Evolutionary conservation across 1,284 basidiomycete genomes (phyloP).

Genomic region (Mixia osmundae): DNA sequence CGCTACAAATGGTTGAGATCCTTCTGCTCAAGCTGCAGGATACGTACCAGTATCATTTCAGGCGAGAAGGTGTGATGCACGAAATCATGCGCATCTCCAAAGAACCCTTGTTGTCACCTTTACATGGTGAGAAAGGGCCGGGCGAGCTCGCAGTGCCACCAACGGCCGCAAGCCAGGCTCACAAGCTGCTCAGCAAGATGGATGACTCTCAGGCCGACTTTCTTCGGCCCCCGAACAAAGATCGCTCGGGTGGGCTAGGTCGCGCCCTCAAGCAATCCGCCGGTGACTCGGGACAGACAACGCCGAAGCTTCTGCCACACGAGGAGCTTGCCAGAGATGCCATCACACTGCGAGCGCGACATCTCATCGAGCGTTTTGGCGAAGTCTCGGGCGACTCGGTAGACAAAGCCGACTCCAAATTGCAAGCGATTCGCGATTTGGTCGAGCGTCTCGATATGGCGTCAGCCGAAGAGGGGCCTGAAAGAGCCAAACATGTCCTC

Average conservation of each 20-base stretch:
- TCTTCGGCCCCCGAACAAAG: too few species aligned
- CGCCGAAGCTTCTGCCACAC: too few species aligned
- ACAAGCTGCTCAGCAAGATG: background rate
- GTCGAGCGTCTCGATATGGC: constrained; percentile 10
- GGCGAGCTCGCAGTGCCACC: too few species aligned
- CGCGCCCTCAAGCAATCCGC: too few species aligned
- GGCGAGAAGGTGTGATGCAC: constrained; percentile 78
- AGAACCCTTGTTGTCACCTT: constrained; percentile 26
- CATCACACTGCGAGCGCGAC: constrained; percentile 63
- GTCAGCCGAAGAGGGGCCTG: constrained; percentile 4
- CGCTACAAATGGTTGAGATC: constrained; percentile 72
- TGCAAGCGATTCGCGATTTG: constrained; percentile 24
- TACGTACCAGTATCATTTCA: constrained; percentile 63
- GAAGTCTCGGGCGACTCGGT: constrained; percentile 23
- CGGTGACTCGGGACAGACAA: too few species aligned
- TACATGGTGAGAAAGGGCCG: constrained; percentile 29
- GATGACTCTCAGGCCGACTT: background rate
- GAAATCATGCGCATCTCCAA: constrained; percentile 56
- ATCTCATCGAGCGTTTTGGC: constrained; percentile 57
- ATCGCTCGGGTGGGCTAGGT: too few species aligned
- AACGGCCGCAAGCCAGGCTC: constrained; percentile 3
- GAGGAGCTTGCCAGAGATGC: constrained; percentile 42
- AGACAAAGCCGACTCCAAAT: constrained; percentile 34
- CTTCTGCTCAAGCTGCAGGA: constrained; percentile 54
- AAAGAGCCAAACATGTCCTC: constrained; percentile 25